Evolutionary conservation across 441 rosid genomes (phyloP).

Genomic region (Hura crepitans): DNA sequence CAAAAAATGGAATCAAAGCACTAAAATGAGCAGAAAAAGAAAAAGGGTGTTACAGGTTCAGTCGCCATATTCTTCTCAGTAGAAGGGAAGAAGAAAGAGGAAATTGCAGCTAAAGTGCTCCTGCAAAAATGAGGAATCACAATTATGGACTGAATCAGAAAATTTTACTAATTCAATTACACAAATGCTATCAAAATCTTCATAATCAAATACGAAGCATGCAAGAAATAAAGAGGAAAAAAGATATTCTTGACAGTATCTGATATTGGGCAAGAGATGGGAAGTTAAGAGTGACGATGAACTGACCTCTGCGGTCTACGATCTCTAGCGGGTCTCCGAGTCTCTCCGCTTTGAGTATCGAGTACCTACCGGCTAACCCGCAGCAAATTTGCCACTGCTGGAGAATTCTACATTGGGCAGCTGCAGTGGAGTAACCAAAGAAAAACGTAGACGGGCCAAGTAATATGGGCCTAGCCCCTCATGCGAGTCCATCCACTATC

Average conservation of each 20-base stretch:
- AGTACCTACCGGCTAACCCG: neutral
- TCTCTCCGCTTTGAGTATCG: neutral
- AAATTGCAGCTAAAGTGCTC: neutral
- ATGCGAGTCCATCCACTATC: too few species aligned
- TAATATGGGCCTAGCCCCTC: too few species aligned
- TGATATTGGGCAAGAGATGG: neutral
- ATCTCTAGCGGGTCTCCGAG: neutral
- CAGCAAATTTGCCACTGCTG: neutral
- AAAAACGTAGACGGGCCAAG: too few species aligned
- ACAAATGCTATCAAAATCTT: neutral
- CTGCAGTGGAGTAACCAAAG: too few species aligned
- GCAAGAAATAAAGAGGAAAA: neutral
- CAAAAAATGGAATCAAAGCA: neutral
- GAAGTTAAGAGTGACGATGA: neutral
- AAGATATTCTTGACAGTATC: neutral
- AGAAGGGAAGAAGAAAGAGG: neutral
- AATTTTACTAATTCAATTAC: neutral
- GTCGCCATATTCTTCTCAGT: neutral
- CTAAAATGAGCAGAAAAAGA: neutral
- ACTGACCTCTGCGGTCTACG: neutral
- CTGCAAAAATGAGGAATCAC: neutral
- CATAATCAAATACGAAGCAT: neutral
- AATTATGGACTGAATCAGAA: neutral
- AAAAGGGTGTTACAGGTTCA: neutral
- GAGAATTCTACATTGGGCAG: neutral